phyloP scores from a whole-genome alignment of 192 early-diverging fungal species.

The Dissophora globulifera region DNA sequence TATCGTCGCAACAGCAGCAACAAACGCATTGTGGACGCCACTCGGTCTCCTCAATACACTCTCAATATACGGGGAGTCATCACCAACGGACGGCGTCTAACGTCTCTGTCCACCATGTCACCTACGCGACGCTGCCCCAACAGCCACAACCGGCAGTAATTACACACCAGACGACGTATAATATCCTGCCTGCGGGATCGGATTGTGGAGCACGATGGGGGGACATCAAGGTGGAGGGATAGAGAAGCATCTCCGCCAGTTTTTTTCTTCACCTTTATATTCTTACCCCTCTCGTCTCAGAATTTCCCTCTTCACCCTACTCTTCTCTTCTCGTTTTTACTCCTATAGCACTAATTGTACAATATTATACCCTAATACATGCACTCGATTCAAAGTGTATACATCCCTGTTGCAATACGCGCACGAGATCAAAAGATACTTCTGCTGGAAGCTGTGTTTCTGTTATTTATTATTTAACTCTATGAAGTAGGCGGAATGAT shows the following conservation, averaged over 20 bases:
- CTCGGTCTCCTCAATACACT: slow-evolving; percentile 34
- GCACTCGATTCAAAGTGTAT: neutral
- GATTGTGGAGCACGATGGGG: slow-evolving; percentile 49
- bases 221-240: slow-evolving; percentile 35
- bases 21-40: slow-evolving; percentile 4
- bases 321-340: too few species aligned
- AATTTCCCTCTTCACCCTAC: too few species aligned
- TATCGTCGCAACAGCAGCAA: neutral
- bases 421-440: neutral
- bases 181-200: slow-evolving; percentile 28
- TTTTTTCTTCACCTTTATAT: slow-evolving; percentile 12
- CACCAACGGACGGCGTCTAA: slow-evolving; percentile 28
- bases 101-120: slow-evolving; percentile 33
- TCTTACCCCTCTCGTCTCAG: too few species aligned
- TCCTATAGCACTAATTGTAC: slow-evolving; percentile 11
- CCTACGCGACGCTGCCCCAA: slow-evolving; percentile 31
- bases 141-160: slow-evolving; percentile 45
- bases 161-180: slow-evolving; percentile 38
- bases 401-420: too few species aligned
- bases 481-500: too few species aligned
- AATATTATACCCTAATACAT: slow-evolving; percentile 15
- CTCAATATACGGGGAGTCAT: slow-evolving; percentile 18
- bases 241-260: neutral
- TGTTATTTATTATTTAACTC: too few species aligned
- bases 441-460: too few species aligned